These are phyloP conservation scores for Phytophthora lateralis DNA, from an alignment of 352 stramenopile genomes.

Conservation along the genomic window DNA sequence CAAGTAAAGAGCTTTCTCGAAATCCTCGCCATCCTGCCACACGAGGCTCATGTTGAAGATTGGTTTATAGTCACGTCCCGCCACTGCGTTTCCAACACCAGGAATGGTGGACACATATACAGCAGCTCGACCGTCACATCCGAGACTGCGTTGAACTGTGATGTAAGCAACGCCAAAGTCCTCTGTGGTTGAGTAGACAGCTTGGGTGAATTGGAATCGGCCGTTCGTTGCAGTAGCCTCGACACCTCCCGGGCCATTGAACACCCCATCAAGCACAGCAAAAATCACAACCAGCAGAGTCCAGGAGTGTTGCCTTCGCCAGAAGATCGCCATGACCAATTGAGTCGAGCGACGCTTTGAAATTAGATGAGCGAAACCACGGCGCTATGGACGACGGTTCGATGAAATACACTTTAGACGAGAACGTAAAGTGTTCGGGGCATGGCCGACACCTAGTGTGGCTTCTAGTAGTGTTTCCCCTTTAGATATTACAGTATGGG, in stretches of 20 bases:
- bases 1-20: constrained; percentile 72
- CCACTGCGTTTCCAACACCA: constrained; percentile 50
- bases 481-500: constrained; percentile 28
- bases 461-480: constrained; percentile 9
- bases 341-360: constrained; percentile 19
- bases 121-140: constrained; percentile 58
- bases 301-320: not conserved
- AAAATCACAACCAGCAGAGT: not conserved
- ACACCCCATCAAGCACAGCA: not conserved
- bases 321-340: constrained; percentile 21
- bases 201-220: constrained; percentile 64
- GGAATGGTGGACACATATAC: constrained; percentile 66
- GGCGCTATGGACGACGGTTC: too few relatives aligned
- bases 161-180: constrained; percentile 74
- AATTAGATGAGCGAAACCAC: constrained; percentile 1
- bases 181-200: constrained; percentile 58
- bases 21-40: constrained; percentile 75
- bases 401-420: not conserved
- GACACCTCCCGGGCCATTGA: not conserved
- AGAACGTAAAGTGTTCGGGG: not conserved
- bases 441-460: not conserved
- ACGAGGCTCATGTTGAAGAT: constrained; percentile 76
- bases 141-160: constrained; percentile 69
- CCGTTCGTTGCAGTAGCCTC: constrained; percentile 31
- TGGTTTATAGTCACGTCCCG: constrained; percentile 55